Evolutionary conservation across 2,329 filamentous ascomycete species (phyloP), one percentile per base, ranked within the genome.

Genomic region (Trichoderma afroharzianum): DNA sequence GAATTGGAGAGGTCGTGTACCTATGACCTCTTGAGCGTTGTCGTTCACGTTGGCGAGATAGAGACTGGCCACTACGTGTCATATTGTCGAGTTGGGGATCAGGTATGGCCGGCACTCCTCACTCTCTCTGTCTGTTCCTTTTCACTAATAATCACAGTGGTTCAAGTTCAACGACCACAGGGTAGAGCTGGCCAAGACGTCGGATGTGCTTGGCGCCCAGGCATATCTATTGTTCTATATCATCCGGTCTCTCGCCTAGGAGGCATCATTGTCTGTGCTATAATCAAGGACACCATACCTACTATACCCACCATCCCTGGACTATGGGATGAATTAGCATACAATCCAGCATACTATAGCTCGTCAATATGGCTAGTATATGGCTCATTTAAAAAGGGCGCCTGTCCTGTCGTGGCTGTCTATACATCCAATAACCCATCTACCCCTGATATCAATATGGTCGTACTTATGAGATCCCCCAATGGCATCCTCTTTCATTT

Each of bases 111-210:
- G 14, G 6, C 21, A 43, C 43, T 21, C 58, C 8, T 12, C 2
- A 18, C 28, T 28, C 24, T 26, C 76, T 15, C 47, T 4, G 68
- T 21, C 72, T 21, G 5, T 36, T 36, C 11, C 24, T 24, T 8
- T 21, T 76, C 58, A 63, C 69, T 24, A 73, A 67, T 28, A 33
- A 74, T 8, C 79, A 73, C 75, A 97, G 87, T 98, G 95, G 95
- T 97, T 97, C 80, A 90, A 93, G 70, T 98, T 98, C 82, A 97
- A 98, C 78, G 95, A 98, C 79, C 95, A 96, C 80, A 94, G 94
- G 79, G 95, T 98, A 28, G 93, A 95, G 73, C 79, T 95, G 70
- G 95, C 93, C 2, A 90, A 89, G 61, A 92, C 96, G 78, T 92
- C 92, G 6, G 93, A 98, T 72, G 95, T 98, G 3, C 85, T 98